phyloP scores from a whole-genome alignment of 257 asterid genomes.

The Dorcoceras hygrometricum region DNA sequence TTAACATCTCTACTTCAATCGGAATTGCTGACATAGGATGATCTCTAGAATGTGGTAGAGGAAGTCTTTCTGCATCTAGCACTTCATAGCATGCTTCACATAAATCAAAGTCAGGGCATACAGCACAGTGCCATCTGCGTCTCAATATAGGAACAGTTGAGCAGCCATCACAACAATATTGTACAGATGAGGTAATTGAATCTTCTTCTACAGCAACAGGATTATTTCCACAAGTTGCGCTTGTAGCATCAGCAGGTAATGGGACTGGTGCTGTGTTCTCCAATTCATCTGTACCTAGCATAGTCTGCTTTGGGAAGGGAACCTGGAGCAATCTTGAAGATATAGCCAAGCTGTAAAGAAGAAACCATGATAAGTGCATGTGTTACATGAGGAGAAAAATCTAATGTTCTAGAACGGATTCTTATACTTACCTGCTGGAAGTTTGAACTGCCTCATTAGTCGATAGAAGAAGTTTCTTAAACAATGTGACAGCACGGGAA shows the following conservation, averaged over 20 bases:
- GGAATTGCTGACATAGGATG: slow-evolving; percentile 97
- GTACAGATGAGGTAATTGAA: slow-evolving; percentile 89
- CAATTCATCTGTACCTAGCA: slow-evolving; percentile 82
- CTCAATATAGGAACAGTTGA: slow-evolving; percentile 96
- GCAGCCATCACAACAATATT: slow-evolving; percentile 97
- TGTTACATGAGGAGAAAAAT: slow-evolving; percentile 15
- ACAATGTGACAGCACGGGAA: slow-evolving; percentile 79
- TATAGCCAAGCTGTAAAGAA: slow-evolving; percentile 88
- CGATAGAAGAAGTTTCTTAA: slow-evolving; percentile 78
- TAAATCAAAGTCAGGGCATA: slow-evolving; percentile 98
- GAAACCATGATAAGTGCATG: slow-evolving; percentile 30
- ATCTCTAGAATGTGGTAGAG: slow-evolving; percentile 94
- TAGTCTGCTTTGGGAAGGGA: slow-evolving; percentile 98
- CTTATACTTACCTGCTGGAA: slow-evolving; percentile 76
- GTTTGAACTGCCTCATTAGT: slow-evolving; percentile 94
- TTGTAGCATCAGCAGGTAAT: slow-evolving; percentile 53
- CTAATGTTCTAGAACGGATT: slow-evolving; percentile 12
- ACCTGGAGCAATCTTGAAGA: slow-evolving; percentile 98
- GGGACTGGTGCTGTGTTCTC: slow-evolving; percentile 63
- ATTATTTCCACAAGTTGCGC: slow-evolving; percentile 58
- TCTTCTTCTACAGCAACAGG: slow-evolving; percentile 87
- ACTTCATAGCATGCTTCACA: slow-evolving; percentile 96
- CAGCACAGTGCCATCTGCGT: slow-evolving; percentile 96
- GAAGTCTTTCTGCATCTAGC: slow-evolving; percentile 87
- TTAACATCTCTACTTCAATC: slow-evolving; percentile 81